Conservation (phyloP, 805 yeast species). For the Starmerella bombi region DNA sequence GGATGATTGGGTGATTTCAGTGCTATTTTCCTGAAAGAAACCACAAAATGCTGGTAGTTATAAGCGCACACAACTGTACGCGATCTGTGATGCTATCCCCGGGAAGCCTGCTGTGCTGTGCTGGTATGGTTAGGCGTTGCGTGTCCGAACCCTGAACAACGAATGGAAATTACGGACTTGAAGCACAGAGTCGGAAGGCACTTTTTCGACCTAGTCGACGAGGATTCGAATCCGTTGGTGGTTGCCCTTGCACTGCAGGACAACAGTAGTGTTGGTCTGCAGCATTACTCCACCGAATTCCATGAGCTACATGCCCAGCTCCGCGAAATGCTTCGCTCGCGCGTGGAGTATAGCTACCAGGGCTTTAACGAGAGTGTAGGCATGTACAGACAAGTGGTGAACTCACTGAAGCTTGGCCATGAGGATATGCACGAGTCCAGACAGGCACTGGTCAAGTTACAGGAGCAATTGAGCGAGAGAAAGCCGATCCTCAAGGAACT, state of each 20-base stretch:
- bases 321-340: slow-evolving; percentile 43
- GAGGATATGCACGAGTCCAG: slow-evolving; percentile 38
- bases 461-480: slow-evolving; percentile 39
- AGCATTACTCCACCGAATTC: slow-evolving; percentile 59
- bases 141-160: too few species aligned
- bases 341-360: slow-evolving; percentile 52
- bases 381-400: slow-evolving; percentile 59
- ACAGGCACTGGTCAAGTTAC: slow-evolving; percentile 37
- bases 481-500: slow-evolving; percentile 49
- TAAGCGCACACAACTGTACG: too few species aligned
- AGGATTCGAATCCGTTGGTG: slow-evolving; percentile 68
- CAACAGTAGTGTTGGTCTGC: slow-evolving; percentile 81
- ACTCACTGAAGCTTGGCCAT: slow-evolving; percentile 54
- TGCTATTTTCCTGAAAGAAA: too few species aligned
- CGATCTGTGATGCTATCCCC: too few species aligned
- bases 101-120: too few species aligned
- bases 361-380: slow-evolving; percentile 78
- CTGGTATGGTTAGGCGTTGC: too few species aligned
- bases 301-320: slow-evolving; percentile 44
- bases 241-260: slow-evolving; percentile 72
- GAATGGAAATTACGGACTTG: slow-evolving; percentile 18
- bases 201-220: slow-evolving; percentile 32
- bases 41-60: too few species aligned
- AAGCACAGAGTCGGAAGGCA: slow-evolving; percentile 17
- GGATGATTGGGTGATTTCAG: too few species aligned